Evolutionary conservation across 2,329 filamentous ascomycete species (phyloP), one percentile per base, ranked within the genome.

Genomic region (Calonectria pseudoturangicola): DNA sequence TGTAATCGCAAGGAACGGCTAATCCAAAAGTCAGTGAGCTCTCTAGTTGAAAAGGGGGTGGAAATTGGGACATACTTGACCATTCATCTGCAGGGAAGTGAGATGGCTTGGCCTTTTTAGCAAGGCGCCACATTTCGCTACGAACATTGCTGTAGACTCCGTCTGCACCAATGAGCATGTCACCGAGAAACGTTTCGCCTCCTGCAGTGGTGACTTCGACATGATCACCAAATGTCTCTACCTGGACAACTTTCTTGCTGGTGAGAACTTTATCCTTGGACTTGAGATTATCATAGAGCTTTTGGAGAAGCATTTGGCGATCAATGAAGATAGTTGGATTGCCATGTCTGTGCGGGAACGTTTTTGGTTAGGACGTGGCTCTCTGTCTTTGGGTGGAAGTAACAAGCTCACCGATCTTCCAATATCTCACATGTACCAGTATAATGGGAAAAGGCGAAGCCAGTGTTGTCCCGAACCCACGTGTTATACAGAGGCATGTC

Each of bases 111-210:
- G 21, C 36, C 15, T 60, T 60, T n/a, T 41, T 60, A 5, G 54
- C 54, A n/a, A 60, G 33, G 13, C 54, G 54, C 54, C 54, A 60
- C 54, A 60, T 60, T 12, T 60, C 54, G 21, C 54, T 60, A 10
- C 54, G 54, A 18, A 60, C 54, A 25, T 2, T 60, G 54, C 54
- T 60, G 54, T 60, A 60, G n/a, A 60, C n/a, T 12, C 54, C 54
- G 39, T 60, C 54, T 41, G 54, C 54, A 9, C 54, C 54, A 13
- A 60, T 12, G 27, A 60, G 33, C 54, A 60, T 60, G 13, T 60
- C 54, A 0, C 54, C 54, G 5, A 27, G 6, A 36, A 60, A 60
- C 2, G 54, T 60, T 41, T 60, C 54, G 2, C 54, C 54, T 25
- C 33, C 25, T 27, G 27, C 54, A 12, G 54, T 60, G 2, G 33